Conservation (phyloP, 2,329 filamentous ascomycete genomes). For the Byssoonygena ceratinophila region DNA sequence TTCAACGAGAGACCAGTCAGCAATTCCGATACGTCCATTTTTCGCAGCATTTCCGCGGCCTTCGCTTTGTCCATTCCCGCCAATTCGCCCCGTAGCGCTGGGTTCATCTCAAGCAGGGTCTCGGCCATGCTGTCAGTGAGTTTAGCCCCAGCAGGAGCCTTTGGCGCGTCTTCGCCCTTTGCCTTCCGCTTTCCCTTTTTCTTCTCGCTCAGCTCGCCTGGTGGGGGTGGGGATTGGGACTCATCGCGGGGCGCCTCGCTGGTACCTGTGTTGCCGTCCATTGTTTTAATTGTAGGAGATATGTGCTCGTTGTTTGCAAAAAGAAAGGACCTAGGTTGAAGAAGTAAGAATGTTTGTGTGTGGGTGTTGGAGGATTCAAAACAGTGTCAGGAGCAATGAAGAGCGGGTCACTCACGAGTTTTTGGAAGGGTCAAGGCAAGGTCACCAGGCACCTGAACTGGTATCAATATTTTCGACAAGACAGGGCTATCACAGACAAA, state of each 20-base stretch:
- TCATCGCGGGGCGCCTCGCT: neutral
- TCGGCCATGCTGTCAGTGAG: conserved; percentile 32
- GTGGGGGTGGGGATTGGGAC: conserved; percentile 1
- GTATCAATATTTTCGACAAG: too few species aligned
- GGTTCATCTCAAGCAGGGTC: conserved; percentile 39
- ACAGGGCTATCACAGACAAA: too few species aligned
- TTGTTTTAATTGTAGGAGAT: conserved; percentile 1
- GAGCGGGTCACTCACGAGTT: too few species aligned
- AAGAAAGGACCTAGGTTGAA: neutral
- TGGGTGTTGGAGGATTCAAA: neutral
- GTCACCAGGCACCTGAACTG: too few species aligned
- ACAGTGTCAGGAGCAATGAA: neutral
- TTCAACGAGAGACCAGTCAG: conserved; percentile 52
- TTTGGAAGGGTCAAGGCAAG: too few species aligned
- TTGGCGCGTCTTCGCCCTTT: conserved; percentile 20
- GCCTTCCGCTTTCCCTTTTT: conserved; percentile 18
- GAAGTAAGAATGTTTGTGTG: neutral
- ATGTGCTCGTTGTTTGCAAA: neutral
- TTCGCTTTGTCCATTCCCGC: conserved; percentile 58
- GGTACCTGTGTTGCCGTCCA: conserved; percentile 2
- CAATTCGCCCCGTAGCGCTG: conserved; percentile 60
- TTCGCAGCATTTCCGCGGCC: conserved; percentile 41
- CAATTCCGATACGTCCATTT: conserved; percentile 40
- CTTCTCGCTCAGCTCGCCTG: conserved; percentile 3
- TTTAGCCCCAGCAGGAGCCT: conserved; percentile 22